These are phyloP conservation scores for Sindora glabra DNA, from an alignment of 306 rosid species.

Conservation along the genomic window DNA sequence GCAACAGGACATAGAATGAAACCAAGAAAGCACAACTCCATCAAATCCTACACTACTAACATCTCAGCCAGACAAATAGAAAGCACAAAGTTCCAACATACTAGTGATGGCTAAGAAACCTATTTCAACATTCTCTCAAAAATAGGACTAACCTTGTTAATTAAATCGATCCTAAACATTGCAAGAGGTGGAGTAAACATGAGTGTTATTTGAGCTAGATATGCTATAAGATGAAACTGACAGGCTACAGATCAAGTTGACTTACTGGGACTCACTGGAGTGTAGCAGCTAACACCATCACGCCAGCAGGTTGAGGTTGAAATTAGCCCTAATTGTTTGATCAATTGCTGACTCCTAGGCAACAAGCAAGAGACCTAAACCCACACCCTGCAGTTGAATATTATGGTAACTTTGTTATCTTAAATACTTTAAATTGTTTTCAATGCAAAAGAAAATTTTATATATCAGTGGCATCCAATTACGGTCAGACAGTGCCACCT, in stretches of 20 bases:
- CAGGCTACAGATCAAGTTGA: conserved; percentile 46
- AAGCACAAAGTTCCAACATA: not conserved
- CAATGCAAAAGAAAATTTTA: conserved; percentile 15
- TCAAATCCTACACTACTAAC: not conserved
- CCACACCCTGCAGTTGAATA: conserved; percentile 84
- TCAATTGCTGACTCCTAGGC: conserved; percentile 84
- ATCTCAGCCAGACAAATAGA: not conserved
- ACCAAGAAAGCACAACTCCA: conserved; percentile 1
- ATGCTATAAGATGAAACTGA: conserved; percentile 47
- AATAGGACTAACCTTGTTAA: conserved; percentile 19
- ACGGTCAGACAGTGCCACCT: conserved; percentile 27
- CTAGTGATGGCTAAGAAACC: conserved; percentile 15
- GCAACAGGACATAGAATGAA: not conserved
- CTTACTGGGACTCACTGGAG: conserved; percentile 56
- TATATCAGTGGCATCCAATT: conserved; percentile 19
- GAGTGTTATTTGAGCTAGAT: conserved; percentile 34
- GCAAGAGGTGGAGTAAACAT: conserved; percentile 31
- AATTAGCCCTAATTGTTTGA: conserved; percentile 62
- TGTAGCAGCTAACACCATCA: conserved; percentile 61
- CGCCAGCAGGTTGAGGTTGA: conserved; percentile 69
- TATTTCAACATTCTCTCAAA: conserved; percentile 28
- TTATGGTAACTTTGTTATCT: conserved; percentile 54
- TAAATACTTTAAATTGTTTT: conserved; percentile 30
- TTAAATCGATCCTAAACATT: conserved; percentile 31
- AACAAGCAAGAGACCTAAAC: conserved; percentile 84